Evolutionary conservation across 768 basidiomycete genomes (phyloP), one percentile per base, ranked within the genome.

Genomic region (Rubroboletus satanas): DNA sequence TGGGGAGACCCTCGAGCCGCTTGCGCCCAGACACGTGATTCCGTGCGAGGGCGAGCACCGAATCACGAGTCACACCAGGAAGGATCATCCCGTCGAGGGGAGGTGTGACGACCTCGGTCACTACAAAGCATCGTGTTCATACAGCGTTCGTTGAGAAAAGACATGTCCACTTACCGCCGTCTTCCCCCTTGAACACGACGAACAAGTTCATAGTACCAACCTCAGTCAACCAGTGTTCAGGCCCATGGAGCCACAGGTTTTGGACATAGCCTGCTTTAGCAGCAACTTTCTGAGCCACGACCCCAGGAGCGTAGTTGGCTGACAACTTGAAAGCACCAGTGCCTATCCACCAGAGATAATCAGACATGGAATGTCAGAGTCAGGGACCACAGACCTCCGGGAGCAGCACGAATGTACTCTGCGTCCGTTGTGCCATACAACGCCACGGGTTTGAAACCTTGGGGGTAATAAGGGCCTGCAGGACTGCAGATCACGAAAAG

Each of bases 121-220:
- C 79, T 82, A 52, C 35, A 60, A 15, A 46, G 33, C 18, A 28
- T 32, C 21, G 14, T 23, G 47, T 32, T 36, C 23, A 54, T 39
- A 5, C 32, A 11, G 21, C 46, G 23, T 33, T 26, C 36, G 2
- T 10, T 12, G 8, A 18, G 35, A 43, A 42, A 31, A 28, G 55
- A 39, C 11, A 49, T 4, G 51, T 31, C 11, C 46, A 57, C 77
- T 54, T 49, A 84, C 87, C 74, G 45, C 88, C 89, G 63, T 88
- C 82, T 18, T 81, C 78, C 21, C 77, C 80, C 67, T 81, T 83
- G 72, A 94, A 84, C 4, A 86, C 90, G 42, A 87, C 83, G 57
- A 95, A 95, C 68, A 93, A 72, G 71, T 96, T 96, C 93, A 95
- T 95, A 1, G 92, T 93, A 39, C 93, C 93, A 39, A 93, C 92